Conservation (phyloP, 2,329 filamentous ascomycete genomes). For the Xylariaceae sp. region DNA sequence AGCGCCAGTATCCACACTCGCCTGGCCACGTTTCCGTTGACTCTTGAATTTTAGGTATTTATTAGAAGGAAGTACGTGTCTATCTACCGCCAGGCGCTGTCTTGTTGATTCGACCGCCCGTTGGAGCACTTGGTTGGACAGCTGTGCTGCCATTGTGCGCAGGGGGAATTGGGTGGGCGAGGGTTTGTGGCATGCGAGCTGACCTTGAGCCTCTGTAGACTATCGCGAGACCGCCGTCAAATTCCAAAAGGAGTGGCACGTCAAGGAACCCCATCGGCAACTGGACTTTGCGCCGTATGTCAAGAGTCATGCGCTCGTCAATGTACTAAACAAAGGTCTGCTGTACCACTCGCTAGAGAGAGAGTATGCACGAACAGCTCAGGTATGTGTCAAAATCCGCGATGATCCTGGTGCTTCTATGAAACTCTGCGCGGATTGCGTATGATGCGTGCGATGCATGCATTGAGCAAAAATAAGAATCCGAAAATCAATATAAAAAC, state of each 20-base stretch:
- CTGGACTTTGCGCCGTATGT: constrained; percentile 61
- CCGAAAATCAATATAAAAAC: constrained; percentile 11
- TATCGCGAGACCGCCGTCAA: constrained; percentile 63
- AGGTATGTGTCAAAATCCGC: constrained; percentile 38
- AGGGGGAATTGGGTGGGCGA: constrained; percentile 13
- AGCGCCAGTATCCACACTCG: not conserved
- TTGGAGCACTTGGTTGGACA: constrained; percentile 12
- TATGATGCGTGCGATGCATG: constrained; percentile 9
- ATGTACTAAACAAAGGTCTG: constrained; percentile 58
- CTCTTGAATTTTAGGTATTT: constrained; percentile 45
- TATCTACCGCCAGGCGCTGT: not conserved
- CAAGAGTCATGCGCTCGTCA: constrained; percentile 58
- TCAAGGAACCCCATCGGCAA: constrained; percentile 56
- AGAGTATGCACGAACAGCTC: constrained; percentile 42
- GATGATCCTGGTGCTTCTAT: constrained; percentile 10
- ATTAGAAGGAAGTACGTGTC: constrained; percentile 56
- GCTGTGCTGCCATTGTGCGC: constrained; percentile 20
- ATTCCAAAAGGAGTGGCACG: constrained; percentile 64
- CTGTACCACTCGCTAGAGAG: constrained; percentile 56
- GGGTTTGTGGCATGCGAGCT: constrained; percentile 30
- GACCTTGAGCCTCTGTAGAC: constrained; percentile 43
- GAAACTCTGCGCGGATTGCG: constrained; percentile 6
- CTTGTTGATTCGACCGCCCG: constrained; percentile 3
- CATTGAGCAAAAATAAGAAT: constrained; percentile 23
- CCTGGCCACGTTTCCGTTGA: constrained; percentile 23